Evolutionary conservation across 2,329 filamentous ascomycete genomes (phyloP).

Genomic region (Ascochyta viciae-villosae): DNA sequence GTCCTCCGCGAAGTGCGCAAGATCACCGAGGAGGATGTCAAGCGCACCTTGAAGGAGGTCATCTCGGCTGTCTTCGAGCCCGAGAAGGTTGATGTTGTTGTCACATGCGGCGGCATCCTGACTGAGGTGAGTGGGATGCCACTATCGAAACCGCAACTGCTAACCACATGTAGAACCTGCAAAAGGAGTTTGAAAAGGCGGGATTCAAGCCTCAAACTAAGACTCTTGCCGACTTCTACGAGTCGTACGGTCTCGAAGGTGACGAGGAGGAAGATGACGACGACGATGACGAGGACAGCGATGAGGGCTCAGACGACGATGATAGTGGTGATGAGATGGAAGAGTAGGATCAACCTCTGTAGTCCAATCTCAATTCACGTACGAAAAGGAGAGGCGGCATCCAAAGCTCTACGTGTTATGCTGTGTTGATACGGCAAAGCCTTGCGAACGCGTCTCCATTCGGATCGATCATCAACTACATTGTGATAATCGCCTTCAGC

Average conservation of each 20-base stretch:
- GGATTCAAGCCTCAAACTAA: slow-evolving; percentile 82
- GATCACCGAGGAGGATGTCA: slow-evolving; percentile 79
- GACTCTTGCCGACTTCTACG: slow-evolving; percentile 80
- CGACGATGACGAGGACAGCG: slow-evolving; percentile 62
- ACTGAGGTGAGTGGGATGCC: slow-evolving; percentile 70
- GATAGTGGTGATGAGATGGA: slow-evolving; percentile 41
- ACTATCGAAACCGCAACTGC: background rate
- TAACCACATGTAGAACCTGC: slow-evolving; percentile 66
- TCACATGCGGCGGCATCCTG: slow-evolving; percentile 88
- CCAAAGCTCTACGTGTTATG: background rate
- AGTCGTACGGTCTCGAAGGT: slow-evolving; percentile 83
- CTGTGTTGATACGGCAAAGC: background rate
- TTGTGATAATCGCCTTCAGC: no score
- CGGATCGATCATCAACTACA: no score
- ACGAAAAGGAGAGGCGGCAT: background rate
- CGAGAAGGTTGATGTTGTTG: slow-evolving; percentile 80
- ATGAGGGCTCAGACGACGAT: slow-evolving; percentile 63
- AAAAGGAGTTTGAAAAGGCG: slow-evolving; percentile 73
- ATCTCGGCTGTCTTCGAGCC: slow-evolving; percentile 83
- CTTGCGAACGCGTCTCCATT: no score
- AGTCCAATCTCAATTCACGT: background rate
- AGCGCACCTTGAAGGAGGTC: slow-evolving; percentile 73
- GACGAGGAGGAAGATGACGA: slow-evolving; percentile 66
- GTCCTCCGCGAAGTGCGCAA: slow-evolving; percentile 78
- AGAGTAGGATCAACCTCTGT: slow-evolving; percentile 17